Percentiles rank a stretch among this genome's conserved stretches.
Evolutionary conservation across 495 filamentous ascomycete genomes (phyloP).

Genomic region (Cetradonia linearis): DNA sequence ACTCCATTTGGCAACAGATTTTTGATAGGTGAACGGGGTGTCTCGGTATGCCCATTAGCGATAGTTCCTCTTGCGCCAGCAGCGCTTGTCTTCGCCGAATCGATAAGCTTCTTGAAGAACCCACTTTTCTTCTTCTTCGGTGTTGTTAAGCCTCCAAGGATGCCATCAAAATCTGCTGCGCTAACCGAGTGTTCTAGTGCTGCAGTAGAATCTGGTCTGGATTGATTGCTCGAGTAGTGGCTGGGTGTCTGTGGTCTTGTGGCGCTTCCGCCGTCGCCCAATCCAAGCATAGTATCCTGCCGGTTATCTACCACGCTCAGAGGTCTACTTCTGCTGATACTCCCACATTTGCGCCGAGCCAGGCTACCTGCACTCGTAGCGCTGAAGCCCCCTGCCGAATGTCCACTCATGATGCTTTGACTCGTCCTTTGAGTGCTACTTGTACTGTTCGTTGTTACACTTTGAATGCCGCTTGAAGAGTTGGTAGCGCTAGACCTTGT

Average conservation of each 20-base stretch:
- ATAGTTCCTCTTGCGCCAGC: slow-evolving; percentile 83
- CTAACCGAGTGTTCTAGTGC: slow-evolving; percentile 38
- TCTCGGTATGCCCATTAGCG: slow-evolving; percentile 47
- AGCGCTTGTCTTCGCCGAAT: slow-evolving; percentile 86
- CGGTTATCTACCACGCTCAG: slow-evolving; percentile 45
- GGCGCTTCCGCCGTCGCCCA: slow-evolving; percentile 35
- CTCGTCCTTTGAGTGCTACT: slow-evolving; percentile 66
- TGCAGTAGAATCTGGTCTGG: slow-evolving; percentile 42
- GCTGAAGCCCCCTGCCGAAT: slow-evolving; percentile 81
- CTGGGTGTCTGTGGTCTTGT: slow-evolving; percentile 54
- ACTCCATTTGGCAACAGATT: slow-evolving; percentile 40
- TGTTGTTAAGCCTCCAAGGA: slow-evolving; percentile 70
- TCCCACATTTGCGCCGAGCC: slow-evolving; percentile 54
- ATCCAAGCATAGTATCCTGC: slow-evolving; percentile 34
- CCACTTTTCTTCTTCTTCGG: slow-evolving; percentile 87
- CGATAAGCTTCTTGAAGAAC: slow-evolving; percentile 94
- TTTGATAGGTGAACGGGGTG: slow-evolving; percentile 42
- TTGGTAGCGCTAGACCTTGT: slow-evolving; percentile 73
- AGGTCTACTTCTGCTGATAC: slow-evolving; percentile 37
- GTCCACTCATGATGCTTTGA: slow-evolving; percentile 84
- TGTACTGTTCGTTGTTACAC: slow-evolving; percentile 61
- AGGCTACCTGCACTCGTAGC: slow-evolving; percentile 92
- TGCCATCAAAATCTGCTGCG: slow-evolving; percentile 39
- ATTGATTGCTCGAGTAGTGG: slow-evolving; percentile 79
- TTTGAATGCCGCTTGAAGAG: slow-evolving; percentile 59